phyloP scores from a whole-genome alignment of 768 basidiomycete genomes.

The Suillus subluteus region DNA sequence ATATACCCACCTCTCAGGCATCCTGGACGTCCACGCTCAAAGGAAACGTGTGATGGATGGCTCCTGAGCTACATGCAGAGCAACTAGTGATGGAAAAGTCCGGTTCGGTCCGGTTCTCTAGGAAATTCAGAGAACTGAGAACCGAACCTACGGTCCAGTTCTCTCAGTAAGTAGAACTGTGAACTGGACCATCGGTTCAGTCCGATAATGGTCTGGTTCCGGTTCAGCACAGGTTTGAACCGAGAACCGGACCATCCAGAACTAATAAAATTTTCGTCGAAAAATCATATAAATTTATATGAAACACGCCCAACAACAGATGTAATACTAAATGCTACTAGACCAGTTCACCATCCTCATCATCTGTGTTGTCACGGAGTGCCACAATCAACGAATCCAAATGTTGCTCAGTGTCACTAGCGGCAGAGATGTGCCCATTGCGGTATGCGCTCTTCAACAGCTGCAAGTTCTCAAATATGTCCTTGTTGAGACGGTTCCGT shows the following conservation, averaged over 20 bases:
- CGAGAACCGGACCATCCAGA: not conserved
- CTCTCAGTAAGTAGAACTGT: not conserved
- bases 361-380: not conserved
- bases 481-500: slow-evolving; percentile 24
- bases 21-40: too few relatives aligned
- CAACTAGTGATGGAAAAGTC: too few relatives aligned
- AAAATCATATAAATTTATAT: not conserved
- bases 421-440: slow-evolving; percentile 30
- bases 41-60: too few relatives aligned
- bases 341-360: not conserved
- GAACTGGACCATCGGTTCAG: not conserved
- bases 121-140: too few relatives aligned
- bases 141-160: too few relatives aligned
- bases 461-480: slow-evolving; percentile 26
- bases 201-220: not conserved
- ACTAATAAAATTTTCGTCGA: not conserved
- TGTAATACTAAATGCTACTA: not conserved
- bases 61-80: too few relatives aligned
- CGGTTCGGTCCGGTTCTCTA: too few relatives aligned
- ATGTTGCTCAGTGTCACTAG: slow-evolving; percentile 13
- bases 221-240: not conserved
- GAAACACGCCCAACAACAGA: not conserved
- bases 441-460: slow-evolving; percentile 32
- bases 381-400: too few relatives aligned
- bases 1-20: too few relatives aligned